These are phyloP conservation scores for Entonaema liquescens DNA, from an alignment of 495 filamentous ascomycete genomes.

Conservation along the genomic window DNA sequence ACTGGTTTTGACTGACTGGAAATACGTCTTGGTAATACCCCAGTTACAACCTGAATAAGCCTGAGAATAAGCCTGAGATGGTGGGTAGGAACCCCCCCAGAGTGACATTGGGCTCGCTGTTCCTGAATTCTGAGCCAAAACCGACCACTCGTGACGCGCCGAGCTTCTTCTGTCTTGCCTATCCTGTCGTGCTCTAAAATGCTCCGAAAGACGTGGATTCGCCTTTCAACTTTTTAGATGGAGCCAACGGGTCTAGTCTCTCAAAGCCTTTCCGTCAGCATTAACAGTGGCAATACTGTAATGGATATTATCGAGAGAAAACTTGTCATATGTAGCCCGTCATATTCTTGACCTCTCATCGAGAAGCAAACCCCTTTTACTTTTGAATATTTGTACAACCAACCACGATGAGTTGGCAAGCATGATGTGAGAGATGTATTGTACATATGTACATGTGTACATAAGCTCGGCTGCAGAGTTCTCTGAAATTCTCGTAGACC, in stretches of 20 bases:
- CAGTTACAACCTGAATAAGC: slow-evolving; percentile 14
- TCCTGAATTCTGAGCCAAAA: slow-evolving; percentile 37
- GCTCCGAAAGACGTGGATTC: slow-evolving; percentile 21
- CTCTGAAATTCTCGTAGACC: not conserved
- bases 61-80: slow-evolving; percentile 29
- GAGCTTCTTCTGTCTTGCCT: not conserved
- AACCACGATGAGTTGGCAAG: slow-evolving; percentile 22
- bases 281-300: not conserved
- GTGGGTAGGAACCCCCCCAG: slow-evolving; percentile 7
- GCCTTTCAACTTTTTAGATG: not conserved
- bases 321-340: not conserved
- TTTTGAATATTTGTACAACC: not conserved
- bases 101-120: slow-evolving; percentile 39
- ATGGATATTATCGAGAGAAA: slow-evolving; percentile 4
- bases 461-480: slow-evolving; percentile 9
- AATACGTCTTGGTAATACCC: not conserved
- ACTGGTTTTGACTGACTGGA: slow-evolving; percentile 7
- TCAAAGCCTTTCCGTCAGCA: not conserved
- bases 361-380: slow-evolving; percentile 1
- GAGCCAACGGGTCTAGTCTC: slow-evolving; percentile 1
- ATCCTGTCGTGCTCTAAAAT: slow-evolving; percentile 13
- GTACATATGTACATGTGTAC: too few relatives aligned
- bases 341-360: not conserved
- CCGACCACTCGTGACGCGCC: slow-evolving; percentile 9
- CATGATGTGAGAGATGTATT: slow-evolving; percentile 5